Percentiles rank a stretch among this genome's conserved stretches.
phyloP scores from a whole-genome alignment of 257 asterid genomes.

The Paraleonurus japonicus region DNA sequence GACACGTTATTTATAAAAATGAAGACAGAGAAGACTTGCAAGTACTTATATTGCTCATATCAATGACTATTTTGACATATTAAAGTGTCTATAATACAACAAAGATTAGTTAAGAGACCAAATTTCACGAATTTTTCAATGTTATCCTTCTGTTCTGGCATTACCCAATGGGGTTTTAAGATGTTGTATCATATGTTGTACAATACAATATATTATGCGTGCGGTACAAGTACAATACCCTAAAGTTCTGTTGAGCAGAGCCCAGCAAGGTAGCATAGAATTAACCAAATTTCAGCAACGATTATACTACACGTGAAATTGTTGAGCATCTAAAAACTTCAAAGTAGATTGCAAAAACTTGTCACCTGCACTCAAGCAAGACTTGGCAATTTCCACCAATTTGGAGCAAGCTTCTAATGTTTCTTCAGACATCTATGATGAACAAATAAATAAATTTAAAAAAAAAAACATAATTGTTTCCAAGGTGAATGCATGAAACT shows the following conservation, averaged over 20 bases:
- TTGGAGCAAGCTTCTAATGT: conserved; percentile 43
- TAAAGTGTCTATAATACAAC: neutral
- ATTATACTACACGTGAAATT: conserved; percentile 12
- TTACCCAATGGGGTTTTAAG: too few species aligned
- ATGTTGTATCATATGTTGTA: too few species aligned
- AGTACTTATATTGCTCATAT: too few species aligned
- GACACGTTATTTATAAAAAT: too few species aligned
- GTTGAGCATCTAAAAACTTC: conserved; percentile 36
- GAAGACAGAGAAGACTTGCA: too few species aligned
- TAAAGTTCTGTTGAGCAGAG: too few species aligned
- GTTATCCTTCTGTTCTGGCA: too few species aligned
- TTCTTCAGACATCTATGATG: conserved; percentile 42
- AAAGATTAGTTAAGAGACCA: neutral
- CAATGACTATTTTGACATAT: neutral
- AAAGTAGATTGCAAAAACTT: conserved; percentile 54
- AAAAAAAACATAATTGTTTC: neutral
- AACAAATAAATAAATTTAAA: neutral
- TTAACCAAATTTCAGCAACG: neutral
- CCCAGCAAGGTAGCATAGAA: too few species aligned
- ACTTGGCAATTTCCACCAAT: conserved; percentile 65
- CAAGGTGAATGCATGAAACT: conserved; percentile 11
- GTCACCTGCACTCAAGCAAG: conserved; percentile 49
- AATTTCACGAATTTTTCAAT: too few species aligned
- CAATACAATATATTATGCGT: too few species aligned
- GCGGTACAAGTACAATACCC: too few species aligned